phyloP scores from a whole-genome alignment of 192 early-diverging fungal genomes.

The Chytriomyces sp. region DNA sequence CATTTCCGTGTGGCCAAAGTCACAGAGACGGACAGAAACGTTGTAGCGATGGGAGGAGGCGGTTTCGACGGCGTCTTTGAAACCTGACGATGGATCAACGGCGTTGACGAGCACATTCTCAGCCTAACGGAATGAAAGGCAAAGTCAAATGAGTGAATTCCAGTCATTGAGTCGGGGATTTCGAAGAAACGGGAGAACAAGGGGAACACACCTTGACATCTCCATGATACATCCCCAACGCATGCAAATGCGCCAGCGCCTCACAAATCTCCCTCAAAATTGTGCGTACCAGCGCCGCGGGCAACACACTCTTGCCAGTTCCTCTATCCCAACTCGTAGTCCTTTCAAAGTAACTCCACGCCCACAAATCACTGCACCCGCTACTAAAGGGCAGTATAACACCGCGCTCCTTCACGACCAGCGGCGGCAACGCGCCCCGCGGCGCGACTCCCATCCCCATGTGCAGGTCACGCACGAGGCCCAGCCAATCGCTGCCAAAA shows the following conservation, averaged over 20 bases:
- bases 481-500: constrained; percentile 7
- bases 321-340: neutral
- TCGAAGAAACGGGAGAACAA: too few relatives aligned
- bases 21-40: neutral
- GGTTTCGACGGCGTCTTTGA: too few relatives aligned
- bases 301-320: neutral
- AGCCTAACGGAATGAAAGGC: too few relatives aligned
- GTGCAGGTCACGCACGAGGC: neutral
- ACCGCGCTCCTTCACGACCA: too few relatives aligned
- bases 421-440: too few relatives aligned
- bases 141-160: too few relatives aligned
- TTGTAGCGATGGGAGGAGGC: neutral
- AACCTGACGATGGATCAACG: neutral
- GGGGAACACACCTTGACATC: constrained; percentile 7
- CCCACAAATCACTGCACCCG: neutral
- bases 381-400: neutral
- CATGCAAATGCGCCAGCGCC: constrained; percentile 1
- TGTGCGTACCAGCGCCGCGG: neutral
- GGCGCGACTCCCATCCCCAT: neutral
- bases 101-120: neutral
- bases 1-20: neutral
- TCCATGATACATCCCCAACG: neutral
- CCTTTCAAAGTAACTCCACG: neutral
- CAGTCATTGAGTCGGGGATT: too few relatives aligned
- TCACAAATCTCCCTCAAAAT: too few relatives aligned